Base-by-base conservation (phyloP, 176 grass and related monocot species). In the Musa acuminata region DNA sequence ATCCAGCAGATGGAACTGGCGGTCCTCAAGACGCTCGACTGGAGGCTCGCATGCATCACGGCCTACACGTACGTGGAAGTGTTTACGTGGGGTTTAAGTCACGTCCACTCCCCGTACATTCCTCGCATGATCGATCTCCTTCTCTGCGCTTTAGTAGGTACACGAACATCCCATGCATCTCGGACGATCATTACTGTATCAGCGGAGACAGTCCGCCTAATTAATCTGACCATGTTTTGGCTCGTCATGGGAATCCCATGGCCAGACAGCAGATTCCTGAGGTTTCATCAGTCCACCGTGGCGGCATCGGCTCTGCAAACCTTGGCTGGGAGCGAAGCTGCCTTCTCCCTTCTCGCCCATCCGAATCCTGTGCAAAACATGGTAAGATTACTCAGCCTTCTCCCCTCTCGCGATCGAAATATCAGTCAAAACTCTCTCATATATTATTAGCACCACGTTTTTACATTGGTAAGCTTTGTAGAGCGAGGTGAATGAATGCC, bases 1-100 rank as follows among this genome's bases (percentile, higher is more conserved):
- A 49, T 92, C 66, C 62, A 80, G 60, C 86, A 92, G 81, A 92
- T 92, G 92, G 92, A 96, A 65, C 53, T 92, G n/a, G 84, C 75
- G 22, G 57, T 96, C 77, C 84, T 96, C 79, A 86, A 96, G 81
- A 82, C 89, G 1, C 83, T 96, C 14, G 84, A 84, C 69, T 96
- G 92, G 92, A 84, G 92, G 0, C 67, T 96, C 66, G 62, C 84
- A 79, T 92, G 89, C 80, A 78, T 96, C 55, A 96, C 87, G 8
- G 79, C 86, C 2, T 87, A 75, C 77, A 83, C 89, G 43, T 96
- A 85, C 83, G 72, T 87, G 64, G 70, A 78, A 0, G 81, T 90
- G 21, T 62, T 79, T n/a, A 55, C 27, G 27, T 35, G 0, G 58
- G 20, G 55, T 8, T 27, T n/a, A 76, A 49, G 1, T 11, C 21